Evolutionary conservation across 805 yeast species (phyloP).

Genomic region (Zygotorulaspora danielsina): DNA sequence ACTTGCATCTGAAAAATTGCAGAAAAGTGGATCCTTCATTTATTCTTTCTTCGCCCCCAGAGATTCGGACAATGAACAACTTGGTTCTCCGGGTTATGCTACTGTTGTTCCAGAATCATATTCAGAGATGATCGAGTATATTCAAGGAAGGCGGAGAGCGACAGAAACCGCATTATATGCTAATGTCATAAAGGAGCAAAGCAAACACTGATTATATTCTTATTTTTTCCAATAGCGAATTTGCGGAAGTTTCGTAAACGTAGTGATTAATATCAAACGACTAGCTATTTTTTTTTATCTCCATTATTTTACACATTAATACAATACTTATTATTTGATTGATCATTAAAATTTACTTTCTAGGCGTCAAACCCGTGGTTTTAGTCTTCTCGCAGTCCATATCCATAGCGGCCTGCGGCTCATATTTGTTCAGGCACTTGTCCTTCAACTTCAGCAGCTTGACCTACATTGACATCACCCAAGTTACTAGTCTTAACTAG

Average conservation of each 20-base stretch:
- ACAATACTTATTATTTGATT: not conserved
- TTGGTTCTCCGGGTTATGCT: constrained; percentile 52
- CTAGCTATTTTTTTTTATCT: not conserved
- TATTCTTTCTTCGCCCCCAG: constrained; percentile 84
- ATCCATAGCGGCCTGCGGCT: constrained; percentile 1
- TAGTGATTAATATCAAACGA: no score
- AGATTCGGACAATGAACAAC: constrained; percentile 38
- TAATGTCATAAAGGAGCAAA: constrained; percentile 8
- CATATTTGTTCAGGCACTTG: constrained; percentile 31
- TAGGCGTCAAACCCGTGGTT: not conserved
- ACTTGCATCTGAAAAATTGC: constrained; percentile 55
- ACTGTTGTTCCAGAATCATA: constrained; percentile 84
- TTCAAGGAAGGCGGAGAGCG: constrained; percentile 89
- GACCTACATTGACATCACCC: constrained; percentile 33
- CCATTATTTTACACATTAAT: not conserved
- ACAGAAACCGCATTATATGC: constrained; percentile 70
- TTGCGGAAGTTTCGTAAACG: no score
- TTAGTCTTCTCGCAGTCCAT: not conserved
- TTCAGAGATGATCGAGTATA: constrained; percentile 85
- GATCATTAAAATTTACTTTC: not conserved
- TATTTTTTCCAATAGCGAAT: not conserved
- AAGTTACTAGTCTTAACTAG: constrained; percentile 36
- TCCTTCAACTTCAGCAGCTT: constrained; percentile 34
- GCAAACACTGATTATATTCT: not conserved
- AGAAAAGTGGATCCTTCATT: constrained; percentile 81